Evolutionary conservation across 768 basidiomycete genomes (phyloP), one percentile per base, ranked within the genome.

Genomic region (Suillus decipiens): DNA sequence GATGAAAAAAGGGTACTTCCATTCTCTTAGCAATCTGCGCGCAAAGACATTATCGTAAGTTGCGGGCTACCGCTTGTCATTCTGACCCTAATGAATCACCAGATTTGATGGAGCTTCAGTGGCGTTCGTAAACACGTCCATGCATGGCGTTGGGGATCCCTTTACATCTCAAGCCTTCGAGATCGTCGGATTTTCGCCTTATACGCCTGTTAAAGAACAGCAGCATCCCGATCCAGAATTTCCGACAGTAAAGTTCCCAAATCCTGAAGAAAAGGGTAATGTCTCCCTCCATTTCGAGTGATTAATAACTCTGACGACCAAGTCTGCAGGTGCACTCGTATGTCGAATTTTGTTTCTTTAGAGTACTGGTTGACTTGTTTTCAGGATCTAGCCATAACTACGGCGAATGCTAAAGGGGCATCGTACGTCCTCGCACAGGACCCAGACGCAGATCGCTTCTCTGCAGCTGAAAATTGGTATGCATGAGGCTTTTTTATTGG

Each of bases 261-360:
- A 96, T 70, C 94, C 94, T 2, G 94, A 96, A 73, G 94, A 96
- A 73, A 89, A 91, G 75, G 94, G 94, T 85, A 70, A 64, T 63
- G 36, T 55, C 14, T 51, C 68, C 15, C 67, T 22, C 5, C 31
- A 53, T 47, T 8, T n/a, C 28, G 57, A 57, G 54, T 66, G 50
- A 61, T 61, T 39, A 34, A 61, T 41, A 63, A 24, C 42, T n/a
- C 59, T 61, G 24, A 57, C 45, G 47, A 36, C 5, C n/a, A 51
- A 57, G 39, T 51, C 33, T 42, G 41, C 61, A 84, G 84, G 85
- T 17, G 83, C 84, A 42, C 73, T 84, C 75, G 83, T 85, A 70
- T 60, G 76, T 66, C 61, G 31, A 36, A 41, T 57, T 15, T 17
- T 64, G 39, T 57, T 22, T 63, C 37, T 51, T 56, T 63, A 31